Base-by-base conservation (phyloP, 495 filamentous ascomycete genomes). In the Endocarpon pusillum region DNA sequence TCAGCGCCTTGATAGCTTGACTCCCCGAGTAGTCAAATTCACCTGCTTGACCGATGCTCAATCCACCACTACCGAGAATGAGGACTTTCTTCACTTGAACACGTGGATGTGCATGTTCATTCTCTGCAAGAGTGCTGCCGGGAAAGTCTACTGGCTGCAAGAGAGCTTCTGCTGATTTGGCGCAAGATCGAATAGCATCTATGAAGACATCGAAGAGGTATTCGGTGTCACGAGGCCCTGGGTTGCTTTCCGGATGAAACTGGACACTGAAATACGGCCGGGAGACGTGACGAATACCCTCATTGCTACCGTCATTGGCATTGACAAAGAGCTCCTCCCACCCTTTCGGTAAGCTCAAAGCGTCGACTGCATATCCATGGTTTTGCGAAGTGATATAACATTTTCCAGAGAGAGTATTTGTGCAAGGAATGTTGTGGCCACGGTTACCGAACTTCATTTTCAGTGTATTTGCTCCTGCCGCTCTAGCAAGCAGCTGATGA, bases 361-460 rank as follows among this genome's bases (percentile, higher is more conserved):
- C 62, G 50, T 94, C 83, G 24, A 97, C 89, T 11, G 84, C 89
- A 48, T 73, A 97, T 50, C 89, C 89, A 30, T 53, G 50, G 49
- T 97, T 97, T 54, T 97, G 89, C 2, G 89, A 96, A 15, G 89
- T 97, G 51, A 97, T 97, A 56, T 96, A 84, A 52, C 89, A 97
- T 54, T 83, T 81, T 33, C 89, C 91, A 23, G 85, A 85, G 39
- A 93, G 57, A 66, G 86, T 71, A 54, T 81, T 92, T 16, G 86
- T 96, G 62, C 89, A 94, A 18, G 89, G 89, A 49, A 97, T 94
- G 52, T 97, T 97, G 64, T 94, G 85, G 23, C 89, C 89, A 46
- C 89, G 81, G 58, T 97, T 97, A 57, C 89, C 89, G 47, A 94
- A 97, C 64, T 94, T 94, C 80, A 97, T 91, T 61, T 97, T 97